Evolutionary conservation across 2,329 filamentous ascomycete genomes (phyloP), one percentile per base, ranked within the genome.

Genomic region (Diaporthe nobilis): DNA sequence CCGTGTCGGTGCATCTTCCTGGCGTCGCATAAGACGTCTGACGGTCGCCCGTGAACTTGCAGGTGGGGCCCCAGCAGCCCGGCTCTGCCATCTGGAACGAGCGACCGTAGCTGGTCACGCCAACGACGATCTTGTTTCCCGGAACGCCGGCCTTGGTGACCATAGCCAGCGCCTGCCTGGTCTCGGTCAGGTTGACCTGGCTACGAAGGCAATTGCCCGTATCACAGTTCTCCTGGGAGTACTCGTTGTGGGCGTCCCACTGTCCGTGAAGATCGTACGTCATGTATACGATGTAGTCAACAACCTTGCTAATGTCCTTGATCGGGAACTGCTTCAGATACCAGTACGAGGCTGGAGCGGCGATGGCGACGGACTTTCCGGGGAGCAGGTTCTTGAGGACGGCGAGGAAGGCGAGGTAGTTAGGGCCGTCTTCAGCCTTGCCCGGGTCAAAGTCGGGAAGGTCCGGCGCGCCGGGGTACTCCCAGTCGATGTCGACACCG

Each of bases 1-100:
- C 77, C 0, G 82, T 85, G 6, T 73, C 76, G 1, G 85, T 87
- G 76, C 85, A 87, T 2, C 44, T 34, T 2, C 84, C 86, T 4
- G 75, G 67, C 44, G 15, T 47, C 44, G 44, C 44, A 47, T 20
- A 47, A 20, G 44, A 47, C 7, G 17, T 47, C 2, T 68, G 49
- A 0, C 84, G 85, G 2, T 78, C 63, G 3, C 47, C 39, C 10
- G 65, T 34, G 39, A 53, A 71, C 7, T 34, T 28, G 28, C 67
- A 71, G 6, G 8, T 10, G 3, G 67, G 55, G 13, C 37, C 47
- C 34, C 22, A 44, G 71, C 71, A 72, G 6, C 51, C 39, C 25
- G 71, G 22, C n/a, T 47, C 28, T 13, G 53, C 28, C 57, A 63
- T 44, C 20, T 42, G n/a, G 22, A 49, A 63, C 22, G 55, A 37